phyloP scores from a whole-genome alignment of 495 filamentous ascomycete species.

The Penicillium coffeae region DNA sequence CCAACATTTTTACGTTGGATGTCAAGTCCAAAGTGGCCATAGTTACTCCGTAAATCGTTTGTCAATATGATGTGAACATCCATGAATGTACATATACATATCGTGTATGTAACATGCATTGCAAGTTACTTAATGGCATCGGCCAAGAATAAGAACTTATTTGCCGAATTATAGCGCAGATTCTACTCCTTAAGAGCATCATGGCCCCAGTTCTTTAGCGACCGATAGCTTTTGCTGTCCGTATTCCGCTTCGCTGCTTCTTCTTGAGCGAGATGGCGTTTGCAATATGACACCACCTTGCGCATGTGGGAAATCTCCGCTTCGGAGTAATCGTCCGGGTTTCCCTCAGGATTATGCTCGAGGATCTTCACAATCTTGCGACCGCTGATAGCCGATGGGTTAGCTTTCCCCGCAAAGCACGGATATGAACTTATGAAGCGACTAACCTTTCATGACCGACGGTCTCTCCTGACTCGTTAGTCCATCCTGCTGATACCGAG shows the following conservation, averaged over 20 bases:
- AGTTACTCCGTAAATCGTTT: no score
- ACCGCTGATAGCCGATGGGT: slow-evolving; percentile 35
- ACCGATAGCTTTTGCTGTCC: slow-evolving; percentile 53
- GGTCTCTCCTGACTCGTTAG: slow-evolving; percentile 57
- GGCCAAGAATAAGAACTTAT: no score
- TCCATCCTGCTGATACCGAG: slow-evolving; percentile 55
- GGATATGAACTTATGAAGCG: no score
- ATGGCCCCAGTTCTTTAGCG: slow-evolving; percentile 68
- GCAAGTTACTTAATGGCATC: background rate
- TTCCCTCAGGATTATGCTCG: slow-evolving; percentile 55
- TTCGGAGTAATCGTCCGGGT: slow-evolving; percentile 49
- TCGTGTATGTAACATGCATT: no score
- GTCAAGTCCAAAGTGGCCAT: no score
- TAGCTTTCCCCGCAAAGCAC: background rate
- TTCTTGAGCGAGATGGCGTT: slow-evolving; percentile 65
- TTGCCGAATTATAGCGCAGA: no score
- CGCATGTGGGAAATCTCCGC: slow-evolving; percentile 63
- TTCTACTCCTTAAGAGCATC: slow-evolving; percentile 49
- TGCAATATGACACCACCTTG: slow-evolving; percentile 59
- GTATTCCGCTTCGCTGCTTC: slow-evolving; percentile 52
- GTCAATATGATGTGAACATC: no score
- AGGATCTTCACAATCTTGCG: slow-evolving; percentile 63
- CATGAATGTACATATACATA: no score
- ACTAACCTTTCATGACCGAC: slow-evolving; percentile 61
- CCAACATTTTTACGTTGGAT: no score